Evolutionary conservation across 2,329 filamentous ascomycete species (phyloP), one percentile per base, ranked within the genome.

Genomic region (Epicoccum nigrum): DNA sequence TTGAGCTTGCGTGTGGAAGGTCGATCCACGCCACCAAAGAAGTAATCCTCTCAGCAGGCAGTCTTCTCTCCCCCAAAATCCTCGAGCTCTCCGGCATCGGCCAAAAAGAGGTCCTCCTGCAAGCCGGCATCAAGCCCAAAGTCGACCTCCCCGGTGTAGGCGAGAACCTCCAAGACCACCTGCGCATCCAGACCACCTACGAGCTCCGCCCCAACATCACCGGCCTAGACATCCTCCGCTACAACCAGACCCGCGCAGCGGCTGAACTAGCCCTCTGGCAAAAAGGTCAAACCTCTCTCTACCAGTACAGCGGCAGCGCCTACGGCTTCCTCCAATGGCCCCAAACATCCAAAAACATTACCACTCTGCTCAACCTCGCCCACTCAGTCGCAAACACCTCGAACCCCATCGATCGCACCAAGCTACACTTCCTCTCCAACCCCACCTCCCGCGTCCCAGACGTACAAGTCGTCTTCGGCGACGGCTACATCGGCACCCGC

Each of bases 241-340:
- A 56, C 23, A 64, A 60, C 41, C 42, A 64, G 19, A 67, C 59
- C 17, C 67, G 67, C 11, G 59, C 67, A 56, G 73, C 73, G 16
- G 70, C 75, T 39, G 70, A 79, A 54, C 58, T 76, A n/a, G 64
- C 67, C 4, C 63, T 72, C 12, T 74, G 67, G 59, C 56, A 63
- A 23, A 55, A 59, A 2, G 64, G 65, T 11, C 32, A 72, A 32
- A 43, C 57, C 0, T 72, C 71, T 4, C 64, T 71, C 2, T 77
- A 75, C 58, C 74, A 78, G 45, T 71, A 75, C 54, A 70, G 70
- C 3, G 66, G 64, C 12, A 71, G 63, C 32, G 71, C 64, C 8
- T 77, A 76, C 45, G 60, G 71, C 4, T 79, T 77, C 55, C 55
- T 75, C 28, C 76, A 72, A 32, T 80, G 76, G 76, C 54, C 64